Evolutionary conservation across 1,139 yeast species (phyloP).

Genomic region (Geotrichum bryndzae): DNA sequence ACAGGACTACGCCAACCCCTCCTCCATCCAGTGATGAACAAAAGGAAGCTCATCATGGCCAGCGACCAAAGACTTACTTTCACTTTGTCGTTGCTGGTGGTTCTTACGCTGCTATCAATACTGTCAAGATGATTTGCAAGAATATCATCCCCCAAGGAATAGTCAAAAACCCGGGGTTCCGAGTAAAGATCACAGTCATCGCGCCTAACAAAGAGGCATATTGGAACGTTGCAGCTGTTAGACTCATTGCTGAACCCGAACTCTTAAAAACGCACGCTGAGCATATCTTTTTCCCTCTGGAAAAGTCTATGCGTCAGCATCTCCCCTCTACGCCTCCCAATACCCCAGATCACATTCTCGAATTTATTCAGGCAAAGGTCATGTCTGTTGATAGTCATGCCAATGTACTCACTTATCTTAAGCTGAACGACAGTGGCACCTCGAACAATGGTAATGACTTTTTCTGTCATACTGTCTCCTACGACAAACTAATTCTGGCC

Average conservation of each 20-base stretch:
- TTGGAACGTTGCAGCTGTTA: conserved; percentile 19
- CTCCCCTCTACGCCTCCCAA: conserved; percentile 9
- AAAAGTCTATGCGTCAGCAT: conserved; percentile 11
- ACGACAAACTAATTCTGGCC: conserved; percentile 15
- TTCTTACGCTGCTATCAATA: conserved; percentile 14
- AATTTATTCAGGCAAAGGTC: conserved; percentile 17
- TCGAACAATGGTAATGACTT: conserved; percentile 1
- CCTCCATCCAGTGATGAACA: not conserved
- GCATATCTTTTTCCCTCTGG: conserved; percentile 16
- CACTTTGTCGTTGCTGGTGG: conserved; percentile 17
- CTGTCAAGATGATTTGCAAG: conserved; percentile 12
- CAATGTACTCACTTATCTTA: conserved; percentile 11
- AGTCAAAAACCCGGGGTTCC: conserved; percentile 8
- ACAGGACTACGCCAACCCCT: not conserved
- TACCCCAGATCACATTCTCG: conserved; percentile 2
- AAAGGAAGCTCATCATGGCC: not conserved
- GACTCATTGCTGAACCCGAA: conserved; percentile 17
- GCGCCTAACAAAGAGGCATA: conserved; percentile 18
- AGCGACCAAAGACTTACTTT: not conserved
- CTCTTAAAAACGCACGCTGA: conserved; percentile 9
- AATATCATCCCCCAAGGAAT: conserved; percentile 13
- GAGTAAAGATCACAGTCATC: conserved; percentile 15
- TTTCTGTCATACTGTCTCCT: conserved; percentile 13
- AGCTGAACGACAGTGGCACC: conserved; percentile 11
- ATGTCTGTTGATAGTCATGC: conserved; percentile 11